Evolutionary conservation across 208 protist species (phyloP).

Genomic region (Leishmania amazonensis): DNA sequence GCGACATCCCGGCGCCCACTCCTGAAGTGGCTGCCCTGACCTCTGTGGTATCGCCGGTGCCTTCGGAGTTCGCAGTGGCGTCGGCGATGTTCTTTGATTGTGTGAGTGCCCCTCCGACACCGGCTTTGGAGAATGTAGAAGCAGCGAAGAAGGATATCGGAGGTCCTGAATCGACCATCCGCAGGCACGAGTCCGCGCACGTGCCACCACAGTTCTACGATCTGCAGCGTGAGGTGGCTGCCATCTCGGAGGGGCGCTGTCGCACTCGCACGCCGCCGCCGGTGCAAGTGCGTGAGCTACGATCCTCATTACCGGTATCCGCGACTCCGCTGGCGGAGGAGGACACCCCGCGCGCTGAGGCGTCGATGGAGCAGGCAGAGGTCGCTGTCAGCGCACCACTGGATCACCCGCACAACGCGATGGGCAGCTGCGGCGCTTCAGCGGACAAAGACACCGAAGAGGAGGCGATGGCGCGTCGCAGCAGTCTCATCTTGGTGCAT

Average conservation of each 20-base stretch:
- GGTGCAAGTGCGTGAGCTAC: constrained; percentile 9
- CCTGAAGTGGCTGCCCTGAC: background rate
- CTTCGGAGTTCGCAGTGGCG: constrained; percentile 20
- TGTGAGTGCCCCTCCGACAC: constrained; percentile 44
- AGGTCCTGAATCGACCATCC: background rate
- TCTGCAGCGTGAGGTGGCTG: constrained; percentile 45
- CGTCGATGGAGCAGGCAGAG: background rate
- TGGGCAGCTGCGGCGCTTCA: background rate
- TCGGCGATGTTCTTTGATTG: constrained; percentile 64
- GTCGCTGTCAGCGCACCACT: too few species aligned
- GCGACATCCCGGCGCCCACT: background rate
- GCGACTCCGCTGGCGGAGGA: background rate
- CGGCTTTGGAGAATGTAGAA: constrained; percentile 13
- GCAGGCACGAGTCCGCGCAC: background rate
- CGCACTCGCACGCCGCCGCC: constrained; percentile 18
- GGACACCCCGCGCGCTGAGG: constrained; percentile 7
- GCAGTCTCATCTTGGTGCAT: constrained; percentile 42
- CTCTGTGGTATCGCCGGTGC: constrained; percentile 9
- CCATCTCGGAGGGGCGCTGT: constrained; percentile 42
- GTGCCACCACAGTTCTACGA: constrained; percentile 46
- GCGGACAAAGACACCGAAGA: background rate
- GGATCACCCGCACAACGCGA: too few species aligned
- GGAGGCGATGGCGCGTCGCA: constrained; percentile 15
- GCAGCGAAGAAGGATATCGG: background rate
- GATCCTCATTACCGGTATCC: background rate